phyloP scores from a whole-genome alignment of 495 filamentous ascomycete species.

The Aspergillus taichungensis region DNA sequence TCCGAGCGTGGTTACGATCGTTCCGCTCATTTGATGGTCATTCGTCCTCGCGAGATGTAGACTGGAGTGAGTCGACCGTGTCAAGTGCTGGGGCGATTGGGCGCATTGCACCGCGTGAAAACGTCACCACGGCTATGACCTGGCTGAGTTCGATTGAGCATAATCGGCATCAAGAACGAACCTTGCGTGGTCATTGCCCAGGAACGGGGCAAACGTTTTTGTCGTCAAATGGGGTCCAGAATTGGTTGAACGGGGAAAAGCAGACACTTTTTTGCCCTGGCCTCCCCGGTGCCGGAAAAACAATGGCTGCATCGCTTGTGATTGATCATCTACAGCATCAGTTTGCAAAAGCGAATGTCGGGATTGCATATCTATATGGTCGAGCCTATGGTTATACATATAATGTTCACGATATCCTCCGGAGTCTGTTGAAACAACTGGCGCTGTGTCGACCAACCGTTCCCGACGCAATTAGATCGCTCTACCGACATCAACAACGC shows the following conservation, averaged over 20 bases:
- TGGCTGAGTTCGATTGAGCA: too few species aligned
- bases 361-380: slow-evolving; percentile 28
- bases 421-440: slow-evolving; percentile 25
- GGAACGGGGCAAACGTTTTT: slow-evolving; percentile 32
- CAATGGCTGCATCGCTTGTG: slow-evolving; percentile 17
- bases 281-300: slow-evolving; percentile 22
- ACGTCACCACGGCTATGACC: too few species aligned
- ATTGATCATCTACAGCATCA: slow-evolving; percentile 8
- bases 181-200: not conserved
- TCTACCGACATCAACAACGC: not conserved
- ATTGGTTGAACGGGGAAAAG: slow-evolving; percentile 14
- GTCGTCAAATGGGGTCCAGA: slow-evolving; percentile 15
- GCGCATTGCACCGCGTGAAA: too few species aligned
- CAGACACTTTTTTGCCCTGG: slow-evolving; percentile 31
- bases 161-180: too few species aligned
- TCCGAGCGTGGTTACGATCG: too few species aligned
- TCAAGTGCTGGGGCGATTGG: too few species aligned
- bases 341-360: slow-evolving; percentile 5
- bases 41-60: too few species aligned
- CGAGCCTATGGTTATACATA: slow-evolving; percentile 20
- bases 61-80: too few species aligned
- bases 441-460: not conserved
- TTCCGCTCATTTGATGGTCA: too few species aligned
- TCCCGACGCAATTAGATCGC: not conserved
- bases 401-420: slow-evolving; percentile 11